Base-by-base conservation (phyloP, 2,329 filamentous ascomycete genomes). In the Penicillium polonicum region DNA sequence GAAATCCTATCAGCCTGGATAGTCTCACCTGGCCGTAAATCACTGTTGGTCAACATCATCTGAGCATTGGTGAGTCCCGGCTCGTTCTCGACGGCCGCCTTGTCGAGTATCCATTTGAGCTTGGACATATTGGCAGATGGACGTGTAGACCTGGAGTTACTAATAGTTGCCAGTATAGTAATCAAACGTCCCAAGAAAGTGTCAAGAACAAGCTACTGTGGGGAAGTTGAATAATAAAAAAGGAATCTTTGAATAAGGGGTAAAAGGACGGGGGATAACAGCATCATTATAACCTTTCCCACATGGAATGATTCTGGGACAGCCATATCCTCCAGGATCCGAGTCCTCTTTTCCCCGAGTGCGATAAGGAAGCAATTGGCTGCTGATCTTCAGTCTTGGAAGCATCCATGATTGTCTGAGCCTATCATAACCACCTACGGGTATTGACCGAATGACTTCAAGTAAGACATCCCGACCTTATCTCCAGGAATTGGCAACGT, bases 1-100 rank as follows among this genome's bases (percentile, higher is more conserved):
- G 29, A 12, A 31, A 23, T 33, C 13, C 13, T n/a, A 23, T 33
- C 5, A 27, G 9, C 29, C 25, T n/a, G 5, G 21, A 39, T n/a
- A 38, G 43, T 63, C 69, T 69, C 68, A 81, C 80, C 80, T 71
- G 82, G 82, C 65, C 91, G 92, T 63, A 94, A 80, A 75, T 94
- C 90, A 72, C 90, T 78, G 74, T 96, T 96, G 65, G 86, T 90
- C 71, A 97, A 83, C 88, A 96, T 92, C 65, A 95, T 80, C 79
- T 96, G 90, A 17, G 87, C 83, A 52, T 83, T 87, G 8, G 87
- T 89, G 68, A 97, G 82, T 45, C 90, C 91, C 1, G 88, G 85
- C 74, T 96, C 92, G 54, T 83, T 78, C 55, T 89, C 82, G 58
- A 94, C 89, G 45, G 89, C 86, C 56, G 92, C 72, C 79, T 85